Evolutionary conservation across 495 filamentous ascomycete species (phyloP).

Genomic region (Xylaria acuta): DNA sequence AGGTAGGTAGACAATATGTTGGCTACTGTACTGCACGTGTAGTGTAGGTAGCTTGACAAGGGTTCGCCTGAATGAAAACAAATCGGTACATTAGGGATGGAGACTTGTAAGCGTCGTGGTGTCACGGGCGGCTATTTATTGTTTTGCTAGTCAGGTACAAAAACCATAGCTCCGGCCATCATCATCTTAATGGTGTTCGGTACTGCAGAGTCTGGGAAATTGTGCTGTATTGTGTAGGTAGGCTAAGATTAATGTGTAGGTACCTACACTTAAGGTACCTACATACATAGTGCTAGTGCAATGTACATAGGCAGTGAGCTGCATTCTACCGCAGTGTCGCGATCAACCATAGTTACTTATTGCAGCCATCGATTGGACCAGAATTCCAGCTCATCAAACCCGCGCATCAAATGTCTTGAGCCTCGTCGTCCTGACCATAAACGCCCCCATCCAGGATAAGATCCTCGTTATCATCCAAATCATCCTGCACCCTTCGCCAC

Average conservation of each 20-base stretch:
- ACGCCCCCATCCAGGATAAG: constrained; percentile 87
- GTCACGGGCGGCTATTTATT: neutral
- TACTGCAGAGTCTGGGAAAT: no score
- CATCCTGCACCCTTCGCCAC: constrained; percentile 93
- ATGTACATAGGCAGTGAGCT: no score
- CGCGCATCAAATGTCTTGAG: constrained; percentile 19
- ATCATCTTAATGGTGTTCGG: neutral
- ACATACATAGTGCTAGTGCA: no score
- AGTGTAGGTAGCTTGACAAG: neutral
- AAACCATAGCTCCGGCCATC: neutral
- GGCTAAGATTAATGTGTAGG: no score
- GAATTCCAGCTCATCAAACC: neutral
- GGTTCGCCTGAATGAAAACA: neutral
- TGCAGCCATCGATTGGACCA: neutral
- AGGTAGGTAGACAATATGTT: no score
- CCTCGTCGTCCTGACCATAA: constrained; percentile 56
- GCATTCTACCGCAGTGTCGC: neutral
- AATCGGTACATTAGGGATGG: neutral
- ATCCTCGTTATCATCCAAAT: constrained; percentile 87
- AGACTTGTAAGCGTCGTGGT: neutral
- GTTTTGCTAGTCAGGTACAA: neutral
- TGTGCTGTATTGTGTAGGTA: no score
- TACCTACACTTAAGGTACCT: no score
- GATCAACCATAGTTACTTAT: neutral
- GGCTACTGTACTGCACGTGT: no score